A percentile compares a stretch with the other conserved stretches of the same genome.
Evolutionary conservation across 345 rosid genomes (phyloP).

Genomic region (Camelina sativa): DNA sequence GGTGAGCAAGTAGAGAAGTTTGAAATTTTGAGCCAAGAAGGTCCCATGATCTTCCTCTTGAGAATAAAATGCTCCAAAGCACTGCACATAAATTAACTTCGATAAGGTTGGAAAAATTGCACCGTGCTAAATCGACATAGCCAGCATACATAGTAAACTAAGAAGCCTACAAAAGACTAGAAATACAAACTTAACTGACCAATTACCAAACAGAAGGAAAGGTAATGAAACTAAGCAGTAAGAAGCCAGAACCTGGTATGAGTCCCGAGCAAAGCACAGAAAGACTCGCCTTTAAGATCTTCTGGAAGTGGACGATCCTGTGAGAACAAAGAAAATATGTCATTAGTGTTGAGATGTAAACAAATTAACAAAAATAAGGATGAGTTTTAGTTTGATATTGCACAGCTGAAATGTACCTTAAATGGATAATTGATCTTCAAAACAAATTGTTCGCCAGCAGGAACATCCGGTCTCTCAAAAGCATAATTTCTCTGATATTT

Average conservation of each 20-base stretch:
- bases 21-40: constrained; percentile 88
- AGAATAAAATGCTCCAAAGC: constrained; percentile 95
- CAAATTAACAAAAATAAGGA: background rate
- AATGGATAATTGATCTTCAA: constrained; percentile 90
- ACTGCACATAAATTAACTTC: constrained; percentile 54
- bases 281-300: constrained; percentile 82
- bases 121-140: constrained; percentile 3
- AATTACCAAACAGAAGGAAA: constrained; percentile 30
- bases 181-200: constrained; percentile 27
- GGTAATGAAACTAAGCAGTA: constrained; percentile 33
- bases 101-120: constrained; percentile 9
- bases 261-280: constrained; percentile 82
- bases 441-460: constrained; percentile 80
- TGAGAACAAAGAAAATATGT: constrained; percentile 22
- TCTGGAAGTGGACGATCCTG: constrained; percentile 93
- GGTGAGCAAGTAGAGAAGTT: constrained; percentile 70
- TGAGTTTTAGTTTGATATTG: background rate
- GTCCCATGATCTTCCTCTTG: constrained; percentile 89
- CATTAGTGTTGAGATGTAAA: constrained; percentile 1
- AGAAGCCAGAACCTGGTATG: constrained; percentile 66
- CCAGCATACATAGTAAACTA: constrained; percentile 4
- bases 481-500: constrained; percentile 79
- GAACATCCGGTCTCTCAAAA: constrained; percentile 78
- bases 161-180: constrained; percentile 22
- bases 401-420: constrained; percentile 59